phyloP scores from a whole-genome alignment of 225 moss, liverwort and hornwort species.

The Physcomitrium patens region DNA sequence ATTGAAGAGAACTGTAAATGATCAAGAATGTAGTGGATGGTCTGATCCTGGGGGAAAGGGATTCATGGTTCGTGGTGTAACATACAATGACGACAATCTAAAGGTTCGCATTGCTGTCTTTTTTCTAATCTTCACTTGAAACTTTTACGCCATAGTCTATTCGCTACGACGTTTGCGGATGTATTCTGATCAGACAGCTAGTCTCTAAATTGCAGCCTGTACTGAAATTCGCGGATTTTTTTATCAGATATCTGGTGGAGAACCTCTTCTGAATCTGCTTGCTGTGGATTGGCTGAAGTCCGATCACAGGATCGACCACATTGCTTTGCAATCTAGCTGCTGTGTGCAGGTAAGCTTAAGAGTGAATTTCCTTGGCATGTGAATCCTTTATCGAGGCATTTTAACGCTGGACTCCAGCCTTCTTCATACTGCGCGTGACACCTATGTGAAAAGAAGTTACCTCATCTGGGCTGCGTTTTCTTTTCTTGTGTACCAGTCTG shows the following conservation, averaged over 20 bases:
- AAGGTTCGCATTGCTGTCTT: no score
- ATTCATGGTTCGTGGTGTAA: no score
- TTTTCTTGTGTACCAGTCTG: conserved; percentile 32
- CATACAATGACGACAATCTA: no score
- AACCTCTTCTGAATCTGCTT: conserved; percentile 45
- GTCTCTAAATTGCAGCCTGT: no score
- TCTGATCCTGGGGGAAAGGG: conserved; percentile 18
- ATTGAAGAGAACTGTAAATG: conserved; percentile 34
- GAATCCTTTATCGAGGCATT: no score
- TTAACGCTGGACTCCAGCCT: no score
- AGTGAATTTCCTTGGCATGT: neutral
- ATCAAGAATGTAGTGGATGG: conserved; percentile 51
- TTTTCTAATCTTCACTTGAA: no score
- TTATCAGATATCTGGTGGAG: conserved; percentile 45
- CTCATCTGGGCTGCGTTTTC: neutral
- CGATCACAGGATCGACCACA: conserved; percentile 41
- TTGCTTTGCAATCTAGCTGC: conserved; percentile 40
- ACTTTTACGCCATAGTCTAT: no score
- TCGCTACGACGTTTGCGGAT: no score
- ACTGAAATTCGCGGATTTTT: neutral
- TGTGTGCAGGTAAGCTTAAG: conserved; percentile 42
- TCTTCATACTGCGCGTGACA: no score
- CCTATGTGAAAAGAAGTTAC: no score
- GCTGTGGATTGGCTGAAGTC: conserved; percentile 57
- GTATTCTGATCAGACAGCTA: no score